Evolutionary conservation across 371 early-diverging fungal species (phyloP).

Genomic region (Polyrhizophydium stewartii): DNA sequence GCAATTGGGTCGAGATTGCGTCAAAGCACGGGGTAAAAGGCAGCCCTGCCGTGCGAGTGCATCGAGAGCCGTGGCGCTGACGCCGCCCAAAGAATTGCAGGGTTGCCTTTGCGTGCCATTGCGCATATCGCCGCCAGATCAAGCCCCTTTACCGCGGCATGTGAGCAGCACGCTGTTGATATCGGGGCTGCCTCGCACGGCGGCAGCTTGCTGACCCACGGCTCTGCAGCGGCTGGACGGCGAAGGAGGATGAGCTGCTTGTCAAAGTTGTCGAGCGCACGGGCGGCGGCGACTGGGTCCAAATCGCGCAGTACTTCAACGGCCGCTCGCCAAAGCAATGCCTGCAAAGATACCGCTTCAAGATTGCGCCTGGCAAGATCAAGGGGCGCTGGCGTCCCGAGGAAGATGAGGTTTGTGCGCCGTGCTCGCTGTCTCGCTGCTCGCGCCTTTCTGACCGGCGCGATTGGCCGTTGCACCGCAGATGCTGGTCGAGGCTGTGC

Average conservation of each 20-base stretch:
- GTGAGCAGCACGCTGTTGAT: conserved; percentile 8
- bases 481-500: too few species aligned
- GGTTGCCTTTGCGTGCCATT: conserved; percentile 77
- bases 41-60: conserved; percentile 16
- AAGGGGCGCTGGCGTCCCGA: conserved; percentile 68
- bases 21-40: conserved; percentile 35
- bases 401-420: conserved; percentile 69
- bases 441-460: too few species aligned
- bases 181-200: background rate
- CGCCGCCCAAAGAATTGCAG: conserved; percentile 52
- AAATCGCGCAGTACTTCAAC: conserved; percentile 60
- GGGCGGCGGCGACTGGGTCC: conserved; percentile 38
- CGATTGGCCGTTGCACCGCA: too few species aligned
- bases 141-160: conserved; percentile 33
- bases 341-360: conserved; percentile 75
- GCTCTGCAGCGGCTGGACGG: conserved; percentile 66
- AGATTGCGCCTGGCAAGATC: conserved; percentile 68
- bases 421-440: too few species aligned
- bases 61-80: background rate
- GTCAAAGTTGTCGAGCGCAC: conserved; percentile 60
- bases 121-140: conserved; percentile 56
- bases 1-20: conserved; percentile 64
- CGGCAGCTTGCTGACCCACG: background rate
- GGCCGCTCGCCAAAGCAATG: conserved; percentile 78
- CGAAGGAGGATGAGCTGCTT: conserved; percentile 65